Base-by-base conservation (phyloP, 2,329 filamentous ascomycete genomes). In the Ceratocystiopsis minuta region DNA sequence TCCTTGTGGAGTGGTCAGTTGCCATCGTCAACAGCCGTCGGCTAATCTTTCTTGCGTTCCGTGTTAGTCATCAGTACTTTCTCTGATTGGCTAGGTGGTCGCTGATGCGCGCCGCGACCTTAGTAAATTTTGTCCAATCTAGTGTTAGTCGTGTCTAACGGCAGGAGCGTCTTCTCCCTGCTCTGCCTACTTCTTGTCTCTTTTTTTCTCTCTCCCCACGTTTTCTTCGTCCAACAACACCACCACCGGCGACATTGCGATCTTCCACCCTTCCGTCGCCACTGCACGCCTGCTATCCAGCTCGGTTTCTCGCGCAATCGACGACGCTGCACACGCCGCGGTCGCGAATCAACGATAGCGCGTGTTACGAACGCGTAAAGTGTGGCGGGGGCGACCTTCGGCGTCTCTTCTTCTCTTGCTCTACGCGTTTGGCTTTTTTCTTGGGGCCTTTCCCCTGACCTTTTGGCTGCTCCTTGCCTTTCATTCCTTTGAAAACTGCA, bases 351-450 rank as follows among this genome's bases (percentile, higher is more conserved):
- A 10, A 28, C 24, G 24, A 28, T 34, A 38, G 17, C 43, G 38
- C 46, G 46, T 43, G 44, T 45, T 46, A 38, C 31, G 32, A 37
- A 48, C 46, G 46, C 46, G 46, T 48, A 40, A 45, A 48, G 46
- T 48, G 44, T 37, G 34, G 36, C 13, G 37, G 37, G 34, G 33
- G 28, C 33, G 39, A 32, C 20, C 28, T 36, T 31, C 24, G 24
- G 7, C 31, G 16, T n/a, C 35, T 33, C 15, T 14, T 34, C 24
- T 35, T 20, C n/a, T 20, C 34, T n/a, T 7, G 14, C 7, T 31
- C 11, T 37, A 13, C 10, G 6, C 17, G 9, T 17, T 9, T 17
- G 1, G 3, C 16, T 15, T 11, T 20, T 11, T 24, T 37, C 7
- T 17, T 1, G 11, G 24, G 24, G 9, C 7, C 24, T 28, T 28